Conservation (phyloP, 306 rosid genomes). For the Fagus crenata region DNA sequence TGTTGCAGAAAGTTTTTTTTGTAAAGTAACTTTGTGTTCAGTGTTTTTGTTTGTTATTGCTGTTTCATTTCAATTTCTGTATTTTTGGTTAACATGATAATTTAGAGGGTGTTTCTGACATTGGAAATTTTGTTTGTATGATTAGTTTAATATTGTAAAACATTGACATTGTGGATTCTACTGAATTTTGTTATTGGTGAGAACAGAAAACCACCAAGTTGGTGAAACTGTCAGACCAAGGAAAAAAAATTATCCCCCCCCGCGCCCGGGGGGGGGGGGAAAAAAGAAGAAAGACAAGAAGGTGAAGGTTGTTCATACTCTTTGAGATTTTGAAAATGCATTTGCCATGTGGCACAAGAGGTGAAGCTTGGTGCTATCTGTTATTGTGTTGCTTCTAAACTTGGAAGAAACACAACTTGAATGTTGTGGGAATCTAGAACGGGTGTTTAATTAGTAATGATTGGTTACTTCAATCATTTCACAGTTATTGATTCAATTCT, state of each 20-base stretch:
- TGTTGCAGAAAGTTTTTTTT: neutral
- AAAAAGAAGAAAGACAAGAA: neutral
- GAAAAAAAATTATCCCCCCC: no score
- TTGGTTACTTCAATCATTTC: neutral
- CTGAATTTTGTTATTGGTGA: neutral
- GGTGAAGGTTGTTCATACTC: neutral
- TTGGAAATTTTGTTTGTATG: neutral
- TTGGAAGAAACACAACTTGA: neutral
- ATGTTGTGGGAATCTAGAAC: constrained; percentile 3
- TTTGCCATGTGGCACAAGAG: neutral
- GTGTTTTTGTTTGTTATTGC: neutral
- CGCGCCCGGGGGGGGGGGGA: no score
- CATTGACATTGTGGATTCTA: neutral
- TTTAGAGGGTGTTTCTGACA: neutral
- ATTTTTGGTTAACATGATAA: neutral
- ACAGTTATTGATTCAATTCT: neutral
- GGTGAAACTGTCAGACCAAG: neutral
- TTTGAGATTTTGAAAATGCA: neutral
- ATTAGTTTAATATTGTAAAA: neutral
- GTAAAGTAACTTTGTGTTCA: no score
- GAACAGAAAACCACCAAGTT: neutral
- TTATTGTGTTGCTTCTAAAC: neutral
- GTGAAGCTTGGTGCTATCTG: neutral
- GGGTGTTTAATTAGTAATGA: neutral
- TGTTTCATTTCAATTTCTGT: neutral